Conservation (phyloP, 164 flowering plant species). For the Stephania yunnanensis region DNA sequence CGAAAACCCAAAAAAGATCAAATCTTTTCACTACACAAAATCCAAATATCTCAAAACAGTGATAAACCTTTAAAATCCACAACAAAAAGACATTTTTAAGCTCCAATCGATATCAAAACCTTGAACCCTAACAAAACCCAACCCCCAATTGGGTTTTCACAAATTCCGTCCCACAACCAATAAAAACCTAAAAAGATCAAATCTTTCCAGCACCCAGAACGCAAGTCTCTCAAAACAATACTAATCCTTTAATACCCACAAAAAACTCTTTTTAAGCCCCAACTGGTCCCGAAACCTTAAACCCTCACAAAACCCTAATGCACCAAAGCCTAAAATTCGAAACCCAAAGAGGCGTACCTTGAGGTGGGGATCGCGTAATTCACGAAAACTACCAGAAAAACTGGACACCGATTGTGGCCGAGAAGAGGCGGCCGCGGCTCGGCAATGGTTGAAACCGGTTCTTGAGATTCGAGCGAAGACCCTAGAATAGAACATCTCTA, state of each 20-base stretch:
- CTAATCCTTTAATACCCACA: neutral
- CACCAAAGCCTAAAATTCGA: slow-evolving; percentile 11
- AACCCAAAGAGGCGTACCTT: slow-evolving; percentile 10
- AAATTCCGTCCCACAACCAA: neutral
- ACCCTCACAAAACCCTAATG: slow-evolving; percentile 1
- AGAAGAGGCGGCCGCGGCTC: slow-evolving; percentile 23
- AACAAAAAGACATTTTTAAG: no score
- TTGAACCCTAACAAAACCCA: neutral
- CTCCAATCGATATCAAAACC: no score
- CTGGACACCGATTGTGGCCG: slow-evolving; percentile 8
- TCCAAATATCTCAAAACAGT: no score
- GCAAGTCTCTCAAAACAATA: neutral
- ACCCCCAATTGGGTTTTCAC: no score
- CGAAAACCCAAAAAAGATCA: no score
- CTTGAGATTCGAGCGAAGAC: slow-evolving; percentile 35
- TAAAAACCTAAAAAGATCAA: neutral
- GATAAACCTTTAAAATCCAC: no score
- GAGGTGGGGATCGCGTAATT: slow-evolving; percentile 1
- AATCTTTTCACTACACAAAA: no score
- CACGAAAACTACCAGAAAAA: neutral
- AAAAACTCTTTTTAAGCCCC: neutral
- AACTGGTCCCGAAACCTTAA: neutral
- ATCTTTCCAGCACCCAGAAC: neutral
- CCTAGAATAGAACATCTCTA: slow-evolving; percentile 34
- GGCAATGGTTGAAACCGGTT: slow-evolving; percentile 16